Evolutionary conservation across 2,329 filamentous ascomycete genomes (phyloP), one percentile per base, ranked within the genome.

Genomic region (Fusarium oxysporum): DNA sequence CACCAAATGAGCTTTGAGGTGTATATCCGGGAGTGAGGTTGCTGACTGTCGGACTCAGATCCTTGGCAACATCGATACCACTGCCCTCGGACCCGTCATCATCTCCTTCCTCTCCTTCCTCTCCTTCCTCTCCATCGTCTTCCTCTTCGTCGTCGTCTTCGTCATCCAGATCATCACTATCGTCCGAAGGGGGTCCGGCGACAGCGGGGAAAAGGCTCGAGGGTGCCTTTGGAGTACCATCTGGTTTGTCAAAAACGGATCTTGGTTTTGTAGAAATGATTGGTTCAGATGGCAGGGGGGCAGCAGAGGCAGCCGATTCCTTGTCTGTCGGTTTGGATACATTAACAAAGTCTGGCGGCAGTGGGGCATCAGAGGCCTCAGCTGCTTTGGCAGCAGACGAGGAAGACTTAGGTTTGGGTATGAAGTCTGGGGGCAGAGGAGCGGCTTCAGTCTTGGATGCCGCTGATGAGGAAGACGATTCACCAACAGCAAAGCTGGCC

Each of bases 1-100:
- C 86, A 59, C 83, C 87, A 75, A 91, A 91, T 1, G 90, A 91
- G 73, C 87, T 89, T 68, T 89, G 85, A 3, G 89, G 88, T 1
- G 88, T 89, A 65, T 86, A 83, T 33, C 86, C 84, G 64, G 87
- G 84, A 19, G 87, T 83, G 21, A 82, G 74, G 41, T 82, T 83
- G 58, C 82, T 82, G 19, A 85, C 84, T 11, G 81, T 84, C 25
- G 88, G 88, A 73, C 88, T 91, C 17, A 91, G 80, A 55, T 92
- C 90, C 75, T 91, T 89, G n/a, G 86, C 86, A 50, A 92, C 87
- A 78, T 92, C 90, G 54, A 92, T 85, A 30, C 89, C 90, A 68
- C 90, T 92, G 19, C 90, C 90, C 76, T 89, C 88, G 1, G 83
- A 86, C 11, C 78, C 85, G 40, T 83, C 85, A 41, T 83, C 83